These are phyloP conservation scores for Geosmithia flava DNA, from an alignment of 2,329 filamentous ascomycete genomes.

Conservation along the genomic window DNA sequence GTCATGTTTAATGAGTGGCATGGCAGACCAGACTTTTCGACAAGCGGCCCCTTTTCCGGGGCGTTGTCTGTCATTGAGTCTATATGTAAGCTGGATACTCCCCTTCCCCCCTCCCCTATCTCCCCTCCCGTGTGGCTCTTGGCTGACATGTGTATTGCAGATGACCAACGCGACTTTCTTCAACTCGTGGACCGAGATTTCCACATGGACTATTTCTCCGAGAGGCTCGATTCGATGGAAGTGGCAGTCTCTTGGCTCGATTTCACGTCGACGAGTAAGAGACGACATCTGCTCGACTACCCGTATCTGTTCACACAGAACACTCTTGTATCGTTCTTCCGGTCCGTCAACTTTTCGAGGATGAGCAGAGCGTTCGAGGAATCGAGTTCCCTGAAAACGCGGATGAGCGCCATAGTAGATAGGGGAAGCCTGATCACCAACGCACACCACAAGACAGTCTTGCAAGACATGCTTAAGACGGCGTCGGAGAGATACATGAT, in stretches of 20 bases:
- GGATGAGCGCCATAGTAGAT: constrained; percentile 43
- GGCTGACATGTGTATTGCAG: constrained; percentile 17
- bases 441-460: constrained; percentile 43
- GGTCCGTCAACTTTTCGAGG: constrained; percentile 72
- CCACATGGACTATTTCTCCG: constrained; percentile 61
- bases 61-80: constrained; percentile 62
- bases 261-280: constrained; percentile 47
- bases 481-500: constrained; percentile 61
- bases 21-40: constrained; percentile 56
- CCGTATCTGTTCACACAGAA: constrained; percentile 67
- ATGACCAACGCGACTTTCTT: constrained; percentile 49
- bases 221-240: constrained; percentile 61
- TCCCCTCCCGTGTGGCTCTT: background rate
- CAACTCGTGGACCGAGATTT: constrained; percentile 60
- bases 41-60: constrained; percentile 61
- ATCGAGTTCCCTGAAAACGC: constrained; percentile 43
- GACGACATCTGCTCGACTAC: constrained; percentile 65
- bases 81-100: constrained; percentile 45
- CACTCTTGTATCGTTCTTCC: constrained; percentile 70
- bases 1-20: constrained; percentile 74
- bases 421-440: constrained; percentile 43
- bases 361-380: constrained; percentile 76
- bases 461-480: constrained; percentile 51
- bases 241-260: constrained; percentile 63
- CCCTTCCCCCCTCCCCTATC: background rate